Evolutionary conservation across 768 basidiomycete genomes (phyloP).

Genomic region (Trametes villosa): DNA sequence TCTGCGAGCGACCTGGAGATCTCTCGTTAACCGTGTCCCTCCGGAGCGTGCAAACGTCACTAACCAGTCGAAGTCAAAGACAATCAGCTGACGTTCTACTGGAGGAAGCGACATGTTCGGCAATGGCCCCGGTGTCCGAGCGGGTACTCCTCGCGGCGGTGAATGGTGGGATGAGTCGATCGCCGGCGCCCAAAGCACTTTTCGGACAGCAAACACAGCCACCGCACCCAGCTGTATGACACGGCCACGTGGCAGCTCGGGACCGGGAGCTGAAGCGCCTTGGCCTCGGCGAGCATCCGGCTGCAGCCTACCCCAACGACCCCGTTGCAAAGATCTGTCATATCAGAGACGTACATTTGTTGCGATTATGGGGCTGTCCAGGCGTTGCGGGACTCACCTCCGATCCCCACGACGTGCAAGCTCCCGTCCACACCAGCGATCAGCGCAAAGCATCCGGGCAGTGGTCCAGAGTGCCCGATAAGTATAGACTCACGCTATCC

Average conservation of each 20-base stretch:
- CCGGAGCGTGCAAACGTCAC: constrained; percentile 1
- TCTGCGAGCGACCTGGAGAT: constrained; percentile 80
- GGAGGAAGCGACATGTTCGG: constrained; percentile 23
- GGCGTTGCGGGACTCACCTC: no score
- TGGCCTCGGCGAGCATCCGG: no score
- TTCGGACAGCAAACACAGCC: background rate
- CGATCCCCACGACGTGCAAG: no score
- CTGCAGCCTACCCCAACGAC: no score
- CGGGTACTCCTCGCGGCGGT: background rate
- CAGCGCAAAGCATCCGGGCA: no score
- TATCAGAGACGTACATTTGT: no score
- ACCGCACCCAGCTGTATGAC: background rate
- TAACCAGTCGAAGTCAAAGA: constrained; percentile 98
- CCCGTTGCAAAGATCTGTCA: no score
- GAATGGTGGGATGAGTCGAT: constrained; percentile 6
- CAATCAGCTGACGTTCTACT: constrained; percentile 68
- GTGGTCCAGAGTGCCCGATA: no score
- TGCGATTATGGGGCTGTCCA: no score
- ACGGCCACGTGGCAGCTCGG: background rate
- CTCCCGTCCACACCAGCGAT: no score
- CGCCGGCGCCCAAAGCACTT: background rate
- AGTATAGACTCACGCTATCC: no score
- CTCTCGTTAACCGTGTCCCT: background rate
- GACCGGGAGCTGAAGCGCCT: background rate
- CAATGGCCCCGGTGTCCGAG: background rate